Evolutionary conservation across 331 rosid genomes (phyloP).

Genomic region (Ulmus americana): DNA sequence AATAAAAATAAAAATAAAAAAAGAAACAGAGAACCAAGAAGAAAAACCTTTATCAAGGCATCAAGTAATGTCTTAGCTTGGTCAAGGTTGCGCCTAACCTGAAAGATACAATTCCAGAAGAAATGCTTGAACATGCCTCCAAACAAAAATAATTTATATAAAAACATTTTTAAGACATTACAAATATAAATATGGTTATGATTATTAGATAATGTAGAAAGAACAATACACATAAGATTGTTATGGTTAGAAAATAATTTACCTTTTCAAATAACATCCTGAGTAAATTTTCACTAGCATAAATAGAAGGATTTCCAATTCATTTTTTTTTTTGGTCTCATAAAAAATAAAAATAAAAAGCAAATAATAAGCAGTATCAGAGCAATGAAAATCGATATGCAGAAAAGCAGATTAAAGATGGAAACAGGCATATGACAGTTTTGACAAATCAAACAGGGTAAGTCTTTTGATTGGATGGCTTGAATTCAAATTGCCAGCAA

Average conservation of each 20-base stretch:
- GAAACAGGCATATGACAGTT: neutral
- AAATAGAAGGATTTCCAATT: neutral
- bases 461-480: neutral
- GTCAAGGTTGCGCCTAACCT: conserved; percentile 98
- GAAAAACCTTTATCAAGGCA: conserved; percentile 73
- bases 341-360: neutral
- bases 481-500: neutral
- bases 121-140: neutral
- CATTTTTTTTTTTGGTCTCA: too few species aligned
- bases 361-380: neutral
- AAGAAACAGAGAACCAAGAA: neutral
- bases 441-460: neutral
- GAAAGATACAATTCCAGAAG: conserved; percentile 19
- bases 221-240: too few species aligned
- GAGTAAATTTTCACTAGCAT: neutral
- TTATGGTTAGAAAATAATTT: neutral
- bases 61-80: conserved; percentile 93
- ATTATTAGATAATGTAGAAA: neutral
- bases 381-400: neutral
- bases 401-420: neutral
- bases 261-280: neutral
- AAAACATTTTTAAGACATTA: neutral
- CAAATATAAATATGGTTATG: neutral
- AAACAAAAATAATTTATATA: neutral
- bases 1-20: conserved; percentile 18